phyloP scores from a whole-genome alignment of 768 basidiomycete genomes.

The Nidula microcarpa region DNA sequence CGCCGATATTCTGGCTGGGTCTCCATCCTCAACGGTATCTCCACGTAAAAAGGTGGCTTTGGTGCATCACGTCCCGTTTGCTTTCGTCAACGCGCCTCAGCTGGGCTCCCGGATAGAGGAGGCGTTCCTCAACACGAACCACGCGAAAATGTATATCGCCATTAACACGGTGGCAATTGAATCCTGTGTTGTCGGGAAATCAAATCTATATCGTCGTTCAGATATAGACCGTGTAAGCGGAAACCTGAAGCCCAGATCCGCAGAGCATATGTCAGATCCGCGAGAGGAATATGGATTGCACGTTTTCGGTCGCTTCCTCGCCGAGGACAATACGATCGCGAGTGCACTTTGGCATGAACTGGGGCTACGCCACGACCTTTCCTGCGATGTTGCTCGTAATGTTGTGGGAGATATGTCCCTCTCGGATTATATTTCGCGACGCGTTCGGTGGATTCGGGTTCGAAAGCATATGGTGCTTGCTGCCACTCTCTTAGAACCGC shows the following conservation, averaged over 20 bases:
- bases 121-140: constrained; percentile 94
- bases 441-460: constrained; percentile 96
- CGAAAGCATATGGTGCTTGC: constrained; percentile 89
- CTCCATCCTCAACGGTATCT: constrained; percentile 22
- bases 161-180: constrained; percentile 88
- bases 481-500: constrained; percentile 87
- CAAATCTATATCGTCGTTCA: constrained; percentile 87
- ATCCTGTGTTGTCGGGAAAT: constrained; percentile 97
- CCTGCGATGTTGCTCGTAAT: constrained; percentile 87
- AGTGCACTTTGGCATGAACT: constrained; percentile 92
- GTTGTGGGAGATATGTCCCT: constrained; percentile 87
- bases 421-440: constrained; percentile 79
- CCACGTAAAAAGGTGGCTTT: constrained; percentile 60
- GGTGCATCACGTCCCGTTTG: constrained; percentile 96
- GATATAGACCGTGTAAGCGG: constrained; percentile 78
- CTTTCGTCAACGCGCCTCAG: constrained; percentile 61
- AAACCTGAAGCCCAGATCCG: constrained; percentile 45
- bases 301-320: constrained; percentile 84
- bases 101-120: constrained; percentile 87
- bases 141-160: constrained; percentile 97
- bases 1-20: constrained; percentile 66
- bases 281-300: constrained; percentile 51
- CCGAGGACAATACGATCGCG: constrained; percentile 98
- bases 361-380: constrained; percentile 82
- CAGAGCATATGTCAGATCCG: background rate